These are phyloP conservation scores for Aspergillus glaucus DNA, from an alignment of 2,329 filamentous ascomycete genomes.

Conservation along the genomic window DNA sequence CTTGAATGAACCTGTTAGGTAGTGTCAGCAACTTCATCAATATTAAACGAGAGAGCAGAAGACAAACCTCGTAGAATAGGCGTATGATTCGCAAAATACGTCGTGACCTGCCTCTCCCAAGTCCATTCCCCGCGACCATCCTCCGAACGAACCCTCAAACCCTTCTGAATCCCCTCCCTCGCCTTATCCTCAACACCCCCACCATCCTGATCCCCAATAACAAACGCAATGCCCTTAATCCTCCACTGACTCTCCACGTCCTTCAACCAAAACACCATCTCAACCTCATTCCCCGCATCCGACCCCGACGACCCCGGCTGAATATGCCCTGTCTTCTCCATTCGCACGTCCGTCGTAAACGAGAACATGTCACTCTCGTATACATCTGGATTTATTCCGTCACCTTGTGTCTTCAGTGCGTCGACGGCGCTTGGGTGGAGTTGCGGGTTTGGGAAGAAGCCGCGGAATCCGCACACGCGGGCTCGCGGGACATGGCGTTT, in stretches of 20 bases:
- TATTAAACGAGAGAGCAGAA: neutral
- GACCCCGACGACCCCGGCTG: constrained; percentile 16
- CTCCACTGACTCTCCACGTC: constrained; percentile 75
- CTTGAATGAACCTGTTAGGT: constrained; percentile 57
- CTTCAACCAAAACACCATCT: constrained; percentile 76
- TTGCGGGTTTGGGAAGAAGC: constrained; percentile 63
- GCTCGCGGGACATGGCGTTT: constrained; percentile 23
- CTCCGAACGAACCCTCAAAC: constrained; percentile 35
- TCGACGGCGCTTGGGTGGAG: constrained; percentile 69
- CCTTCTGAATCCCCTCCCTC: constrained; percentile 56
- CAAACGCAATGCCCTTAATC: constrained; percentile 66
- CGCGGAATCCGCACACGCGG: constrained; percentile 74
- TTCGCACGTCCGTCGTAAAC: constrained; percentile 82
- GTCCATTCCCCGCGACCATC: constrained; percentile 54
- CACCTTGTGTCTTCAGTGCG: constrained; percentile 46
- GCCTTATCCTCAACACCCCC: constrained; percentile 42
- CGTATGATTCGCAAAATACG: constrained; percentile 82
- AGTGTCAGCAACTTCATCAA: constrained; percentile 2
- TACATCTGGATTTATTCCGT: constrained; percentile 54
- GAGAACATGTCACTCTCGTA: constrained; percentile 74
- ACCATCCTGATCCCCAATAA: constrained; percentile 66
- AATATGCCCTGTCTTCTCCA: constrained; percentile 75
- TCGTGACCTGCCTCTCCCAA: constrained; percentile 73
- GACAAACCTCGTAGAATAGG: constrained; percentile 66
- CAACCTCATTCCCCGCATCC: constrained; percentile 63